A percentile compares a stretch with the other conserved stretches of the same genome.
phyloP scores from a whole-genome alignment of 2,329 filamentous ascomycete species.

The Alternaria dauci region DNA sequence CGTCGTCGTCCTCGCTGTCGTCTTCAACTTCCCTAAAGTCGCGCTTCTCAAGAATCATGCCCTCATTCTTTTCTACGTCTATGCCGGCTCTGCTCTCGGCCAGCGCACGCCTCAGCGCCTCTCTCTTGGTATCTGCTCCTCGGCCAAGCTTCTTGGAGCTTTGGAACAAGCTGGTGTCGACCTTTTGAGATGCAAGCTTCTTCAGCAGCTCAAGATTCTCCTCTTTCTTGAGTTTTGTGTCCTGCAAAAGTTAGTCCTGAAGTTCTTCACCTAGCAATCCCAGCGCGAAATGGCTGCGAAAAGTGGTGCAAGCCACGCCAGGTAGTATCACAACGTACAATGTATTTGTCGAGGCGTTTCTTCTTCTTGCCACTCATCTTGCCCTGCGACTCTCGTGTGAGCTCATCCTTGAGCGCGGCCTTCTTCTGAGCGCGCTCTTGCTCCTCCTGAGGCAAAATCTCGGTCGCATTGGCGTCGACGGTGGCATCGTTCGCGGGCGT shows the following conservation, averaged over 20 bases:
- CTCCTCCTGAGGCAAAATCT: conserved; percentile 59
- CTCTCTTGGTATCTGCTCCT: conserved; percentile 71
- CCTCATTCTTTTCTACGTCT: conserved; percentile 62
- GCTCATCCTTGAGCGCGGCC: conserved; percentile 61
- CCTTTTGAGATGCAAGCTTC: conserved; percentile 78
- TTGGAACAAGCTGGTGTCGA: conserved; percentile 82
- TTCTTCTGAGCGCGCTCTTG: conserved; percentile 63
- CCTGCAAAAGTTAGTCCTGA: conserved; percentile 54
- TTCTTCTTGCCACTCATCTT: conserved; percentile 71
- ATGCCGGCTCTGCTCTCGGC: conserved; percentile 71
- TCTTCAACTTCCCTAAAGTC: conserved; percentile 32
- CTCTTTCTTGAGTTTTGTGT: conserved; percentile 93
- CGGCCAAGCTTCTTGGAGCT: conserved; percentile 82
- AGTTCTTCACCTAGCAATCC: not conserved
- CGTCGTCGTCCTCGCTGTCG: conserved; percentile 45
- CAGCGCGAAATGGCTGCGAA: not conserved
- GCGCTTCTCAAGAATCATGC: conserved; percentile 62
- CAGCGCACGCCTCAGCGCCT: conserved; percentile 70
- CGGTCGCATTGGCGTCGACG: conserved; percentile 63
- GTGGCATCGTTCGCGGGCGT: conserved; percentile 47
- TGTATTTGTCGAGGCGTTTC: conserved; percentile 74
- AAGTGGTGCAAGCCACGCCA: not conserved
- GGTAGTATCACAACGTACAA: conserved; percentile 54
- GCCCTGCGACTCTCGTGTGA: conserved; percentile 61
- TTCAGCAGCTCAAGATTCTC: conserved; percentile 85